Base-by-base conservation (phyloP, 305 asterid species). In the Rubia peregrina region DNA sequence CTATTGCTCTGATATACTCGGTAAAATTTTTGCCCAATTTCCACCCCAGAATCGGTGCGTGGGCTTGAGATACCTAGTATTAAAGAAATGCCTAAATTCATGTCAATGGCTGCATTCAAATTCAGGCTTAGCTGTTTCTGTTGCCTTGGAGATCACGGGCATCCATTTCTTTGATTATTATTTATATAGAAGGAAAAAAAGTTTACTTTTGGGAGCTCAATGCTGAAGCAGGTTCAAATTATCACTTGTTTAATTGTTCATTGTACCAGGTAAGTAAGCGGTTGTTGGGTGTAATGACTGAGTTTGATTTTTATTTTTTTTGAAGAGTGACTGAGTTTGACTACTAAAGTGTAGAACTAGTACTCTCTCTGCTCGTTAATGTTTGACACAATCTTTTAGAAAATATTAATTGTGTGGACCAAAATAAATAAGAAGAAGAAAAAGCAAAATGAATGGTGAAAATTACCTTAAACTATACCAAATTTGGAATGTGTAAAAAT, bases 101-200 rank as follows among this genome's bases (percentile, higher is more conserved):
- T 57, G 62, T 13, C 33, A 57, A 21, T 21, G 62, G 33, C 62
- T 19, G 62, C 33, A 30, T 60, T 60, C 65, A 60, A 60, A 60
- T 60, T 36, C n/a, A n/a, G n/a, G n/a, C n/a, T n/a, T 2, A 55
- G 13, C 1, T 13, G 5, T 2, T 6, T n/a, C 4, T 30, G 4
- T 9, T 16, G 53, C 30, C 30, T 49, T 55, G 61, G 61, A 7
- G 17, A n/a, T 55, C 19, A 4, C 19, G 19, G 55, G n/a, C 55
- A 48, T 48, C 55, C n/a, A 30, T 48, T 48, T 48, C 16, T 17
- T n/a, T 17, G 1, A 51, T n/a, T 9, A 22, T 19, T 48, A 22
- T 9, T 57, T 57, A n/a, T 21, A 22, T 30, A 3, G 1, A 1
- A 30, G 33, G 3, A 30, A 30, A 30, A 30, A 30, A 22, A 9